Conservation (phyloP, 2,329 filamentous ascomycete genomes). For the Ophiocordyceps robertsii region DNA sequence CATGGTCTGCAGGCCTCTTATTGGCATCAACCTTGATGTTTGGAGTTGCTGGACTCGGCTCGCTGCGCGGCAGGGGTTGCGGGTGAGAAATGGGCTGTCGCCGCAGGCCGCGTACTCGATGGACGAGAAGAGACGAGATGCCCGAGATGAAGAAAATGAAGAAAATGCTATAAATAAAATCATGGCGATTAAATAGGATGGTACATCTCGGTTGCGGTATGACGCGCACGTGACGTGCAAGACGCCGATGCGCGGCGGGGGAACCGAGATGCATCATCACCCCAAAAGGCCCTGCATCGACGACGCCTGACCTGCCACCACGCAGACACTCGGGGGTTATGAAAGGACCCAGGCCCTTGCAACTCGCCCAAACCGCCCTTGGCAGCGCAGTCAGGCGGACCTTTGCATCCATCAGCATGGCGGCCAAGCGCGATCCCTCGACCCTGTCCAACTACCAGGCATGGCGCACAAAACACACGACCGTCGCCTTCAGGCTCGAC, state of each 20-base stretch:
- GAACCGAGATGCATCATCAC: too few species aligned
- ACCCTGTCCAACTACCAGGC: slow-evolving; percentile 85
- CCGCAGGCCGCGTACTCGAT: too few species aligned
- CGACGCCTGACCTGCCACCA: neutral
- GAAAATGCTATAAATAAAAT: too few species aligned
- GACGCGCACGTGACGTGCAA: neutral
- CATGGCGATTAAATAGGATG: neutral
- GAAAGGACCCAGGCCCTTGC: neutral
- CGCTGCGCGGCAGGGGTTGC: too few species aligned
- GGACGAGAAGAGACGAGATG: too few species aligned
- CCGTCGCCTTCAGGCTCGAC: slow-evolving; percentile 67
- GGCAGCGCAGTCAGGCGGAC: neutral
- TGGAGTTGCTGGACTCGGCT: too few species aligned
- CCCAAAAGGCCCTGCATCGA: neutral
- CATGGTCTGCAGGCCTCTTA: too few species aligned
- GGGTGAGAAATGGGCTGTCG: too few species aligned
- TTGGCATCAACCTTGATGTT: too few species aligned
- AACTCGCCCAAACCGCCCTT: neutral
- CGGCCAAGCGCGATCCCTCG: slow-evolving; percentile 58
- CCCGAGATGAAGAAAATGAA: too few species aligned
- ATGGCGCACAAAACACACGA: slow-evolving; percentile 75
- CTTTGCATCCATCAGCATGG: slow-evolving; percentile 18
- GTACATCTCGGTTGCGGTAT: neutral
- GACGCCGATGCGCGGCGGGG: too few species aligned
- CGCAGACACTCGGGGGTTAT: too few species aligned